These are phyloP conservation scores for Saussurea involucrata DNA, from an alignment of 129 eudicot genomes.

Conservation along the genomic window DNA sequence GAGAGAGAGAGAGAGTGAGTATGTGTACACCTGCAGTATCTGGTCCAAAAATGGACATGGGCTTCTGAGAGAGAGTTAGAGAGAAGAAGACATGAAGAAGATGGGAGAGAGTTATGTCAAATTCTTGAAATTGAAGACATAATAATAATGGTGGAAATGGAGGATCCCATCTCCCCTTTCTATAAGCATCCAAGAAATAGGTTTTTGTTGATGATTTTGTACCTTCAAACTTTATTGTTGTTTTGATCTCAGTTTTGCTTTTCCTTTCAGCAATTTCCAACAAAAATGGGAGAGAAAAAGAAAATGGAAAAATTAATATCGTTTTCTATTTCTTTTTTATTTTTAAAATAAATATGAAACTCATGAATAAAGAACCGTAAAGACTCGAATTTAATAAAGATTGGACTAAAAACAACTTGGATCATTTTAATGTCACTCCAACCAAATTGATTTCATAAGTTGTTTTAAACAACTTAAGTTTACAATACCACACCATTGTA, in stretches of 20 bases:
- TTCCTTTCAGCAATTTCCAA: neutral
- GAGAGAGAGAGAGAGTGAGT: slow-evolving; percentile 14
- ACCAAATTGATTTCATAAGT: neutral
- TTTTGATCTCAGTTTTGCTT: neutral
- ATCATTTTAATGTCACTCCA: neutral
- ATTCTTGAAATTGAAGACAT: slow-evolving; percentile 38
- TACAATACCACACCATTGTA: too few species aligned
- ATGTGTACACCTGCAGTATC: slow-evolving; percentile 41
- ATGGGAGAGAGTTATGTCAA: slow-evolving; percentile 15
- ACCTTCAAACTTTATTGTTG: slow-evolving; percentile 8
- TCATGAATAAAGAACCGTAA: neutral
- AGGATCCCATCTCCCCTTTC: slow-evolving; percentile 34
- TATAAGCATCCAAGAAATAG: slow-evolving; percentile 12
- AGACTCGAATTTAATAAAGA: neutral
- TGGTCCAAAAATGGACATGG: slow-evolving; percentile 36
- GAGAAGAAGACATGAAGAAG: slow-evolving; percentile 20
- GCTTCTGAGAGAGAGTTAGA: slow-evolving; percentile 17
- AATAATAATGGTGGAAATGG: slow-evolving; percentile 28
- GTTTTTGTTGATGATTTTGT: slow-evolving; percentile 6
- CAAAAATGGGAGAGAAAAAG: neutral
- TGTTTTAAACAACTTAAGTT: too few species aligned
- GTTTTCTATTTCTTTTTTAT: neutral
- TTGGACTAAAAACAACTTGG: neutral
- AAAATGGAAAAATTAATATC: neutral
- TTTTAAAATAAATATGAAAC: neutral